Conservation (phyloP, 805 yeast species). For the Candida michaelii region DNA sequence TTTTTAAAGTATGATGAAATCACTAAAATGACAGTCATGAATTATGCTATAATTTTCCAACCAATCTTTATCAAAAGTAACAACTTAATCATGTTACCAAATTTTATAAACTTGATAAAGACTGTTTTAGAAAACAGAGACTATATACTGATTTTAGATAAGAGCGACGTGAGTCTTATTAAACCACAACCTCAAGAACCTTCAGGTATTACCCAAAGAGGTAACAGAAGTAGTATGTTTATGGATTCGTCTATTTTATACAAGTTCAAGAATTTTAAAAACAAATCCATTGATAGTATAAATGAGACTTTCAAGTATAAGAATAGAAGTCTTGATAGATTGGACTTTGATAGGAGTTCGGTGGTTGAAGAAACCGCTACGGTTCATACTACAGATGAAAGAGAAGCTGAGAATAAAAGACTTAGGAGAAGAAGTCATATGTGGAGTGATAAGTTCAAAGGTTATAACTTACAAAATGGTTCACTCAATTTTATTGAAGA, state of each 20-base stretch:
- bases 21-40: slow-evolving; percentile 30
- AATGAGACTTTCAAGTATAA: slow-evolving; percentile 12
- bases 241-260: slow-evolving; percentile 9
- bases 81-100: slow-evolving; percentile 16
- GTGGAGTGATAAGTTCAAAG: slow-evolving; percentile 8
- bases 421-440: neutral
- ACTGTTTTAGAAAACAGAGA: slow-evolving; percentile 19
- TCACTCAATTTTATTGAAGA: slow-evolving; percentile 10
- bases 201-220: neutral
- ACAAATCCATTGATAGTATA: slow-evolving; percentile 16
- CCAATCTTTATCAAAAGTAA: slow-evolving; percentile 26
- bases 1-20: slow-evolving; percentile 18
- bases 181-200: no score
- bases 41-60: slow-evolving; percentile 31
- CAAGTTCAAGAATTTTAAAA: slow-evolving; percentile 15
- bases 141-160: neutral
- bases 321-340: neutral
- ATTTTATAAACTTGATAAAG: slow-evolving; percentile 19
- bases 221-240: slow-evolving; percentile 1
- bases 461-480: slow-evolving; percentile 12
- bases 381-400: no score
- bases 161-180: neutral
- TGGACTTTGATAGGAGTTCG: neutral
- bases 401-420: neutral
- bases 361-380: no score